Base-by-base conservation (phyloP, 1,139 yeast species). In the Sugiyamaella paludigena region DNA sequence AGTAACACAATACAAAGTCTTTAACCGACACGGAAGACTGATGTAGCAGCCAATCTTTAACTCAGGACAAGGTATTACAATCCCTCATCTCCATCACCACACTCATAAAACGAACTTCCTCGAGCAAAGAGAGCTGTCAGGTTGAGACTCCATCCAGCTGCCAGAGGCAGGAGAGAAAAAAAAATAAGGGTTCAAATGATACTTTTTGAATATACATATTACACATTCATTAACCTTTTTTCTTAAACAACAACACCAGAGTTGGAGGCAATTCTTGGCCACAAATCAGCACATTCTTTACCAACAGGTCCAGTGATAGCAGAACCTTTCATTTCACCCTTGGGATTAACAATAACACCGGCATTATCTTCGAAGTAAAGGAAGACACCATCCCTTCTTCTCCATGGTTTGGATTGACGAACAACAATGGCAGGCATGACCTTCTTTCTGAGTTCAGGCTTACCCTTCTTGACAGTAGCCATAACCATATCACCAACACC, bases 281-380 rank as follows among this genome's bases (percentile, higher is more conserved):
- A 94, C 78, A 94, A 87, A 75, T 94, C 99, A 75, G 99, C 98
- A 82, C 98, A 92, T 83, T 94, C 99, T 83, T 92, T 94, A 77
- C 97, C 98, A 73, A 94, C 99, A 71, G 99, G 98, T 78, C 99
- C 99, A 72, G 98, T 94, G 75, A 94, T 92, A 72, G 98, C 98
- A 67, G 98, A 94, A 79, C 99, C 99, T 84, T 94, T 94, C 98
- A 94, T 94, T 81, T 94, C 99, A 83, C 99, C 99, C 92, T 94
- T 94, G 75, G 99, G 98, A 81, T 94, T 94, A 75, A 92, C 98
- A 73, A 94, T 94, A 77, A 94, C 99, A 85, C 99, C 99, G 64
- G 99, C 99, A 74, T 94, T 94, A 81, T 94, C 99, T 84, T 94
- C 99, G 71, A 94, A 94, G 91, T 94, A 94, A 76, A 94, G 88